These are phyloP conservation scores for Meyerozyma carpophila DNA, from an alignment of 1,139 yeast genomes.

Conservation along the genomic window DNA sequence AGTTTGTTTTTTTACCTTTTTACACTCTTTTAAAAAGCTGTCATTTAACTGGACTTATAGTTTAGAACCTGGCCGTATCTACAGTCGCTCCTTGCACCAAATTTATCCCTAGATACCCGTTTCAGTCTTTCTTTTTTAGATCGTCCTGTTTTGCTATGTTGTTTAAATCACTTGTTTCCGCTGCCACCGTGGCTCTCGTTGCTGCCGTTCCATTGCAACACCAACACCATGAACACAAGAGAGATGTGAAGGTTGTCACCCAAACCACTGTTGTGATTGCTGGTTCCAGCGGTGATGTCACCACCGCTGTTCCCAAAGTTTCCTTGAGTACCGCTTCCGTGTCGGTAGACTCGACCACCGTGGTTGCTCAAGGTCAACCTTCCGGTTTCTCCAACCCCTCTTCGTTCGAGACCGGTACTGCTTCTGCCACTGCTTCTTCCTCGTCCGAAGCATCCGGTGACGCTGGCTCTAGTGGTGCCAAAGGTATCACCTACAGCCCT, in stretches of 20 bases:
- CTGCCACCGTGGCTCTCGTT: constrained; percentile 19
- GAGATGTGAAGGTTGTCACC: constrained; percentile 39
- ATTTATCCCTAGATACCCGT: constrained; percentile 1
- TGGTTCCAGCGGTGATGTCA: constrained; percentile 23
- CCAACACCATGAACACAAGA: constrained; percentile 41
- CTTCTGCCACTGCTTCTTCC: constrained; percentile 17
- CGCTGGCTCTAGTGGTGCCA: constrained; percentile 21
- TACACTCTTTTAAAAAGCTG: constrained; percentile 1
- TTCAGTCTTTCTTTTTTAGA: background rate
- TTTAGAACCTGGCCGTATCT: background rate
- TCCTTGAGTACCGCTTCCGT: constrained; percentile 19
- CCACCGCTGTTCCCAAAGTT: constrained; percentile 22
- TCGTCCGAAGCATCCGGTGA: constrained; percentile 10
- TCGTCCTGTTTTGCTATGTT: constrained; percentile 12
- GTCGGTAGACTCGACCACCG: constrained; percentile 15
- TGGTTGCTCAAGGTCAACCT: constrained; percentile 20
- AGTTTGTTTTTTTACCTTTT: constrained; percentile 1
- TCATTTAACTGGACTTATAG: background rate
- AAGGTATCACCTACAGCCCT: constrained; percentile 82
- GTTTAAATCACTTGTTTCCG: constrained; percentile 19
- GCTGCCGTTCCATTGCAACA: constrained; percentile 17
- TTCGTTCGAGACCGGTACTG: constrained; percentile 15
- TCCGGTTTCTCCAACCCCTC: constrained; percentile 22
- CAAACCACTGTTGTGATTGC: constrained; percentile 17
- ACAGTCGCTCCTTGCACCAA: constrained; percentile 1